Evolutionary conservation across 306 rosid genomes (phyloP).

Genomic region (Cyclanthera cordifolia): DNA sequence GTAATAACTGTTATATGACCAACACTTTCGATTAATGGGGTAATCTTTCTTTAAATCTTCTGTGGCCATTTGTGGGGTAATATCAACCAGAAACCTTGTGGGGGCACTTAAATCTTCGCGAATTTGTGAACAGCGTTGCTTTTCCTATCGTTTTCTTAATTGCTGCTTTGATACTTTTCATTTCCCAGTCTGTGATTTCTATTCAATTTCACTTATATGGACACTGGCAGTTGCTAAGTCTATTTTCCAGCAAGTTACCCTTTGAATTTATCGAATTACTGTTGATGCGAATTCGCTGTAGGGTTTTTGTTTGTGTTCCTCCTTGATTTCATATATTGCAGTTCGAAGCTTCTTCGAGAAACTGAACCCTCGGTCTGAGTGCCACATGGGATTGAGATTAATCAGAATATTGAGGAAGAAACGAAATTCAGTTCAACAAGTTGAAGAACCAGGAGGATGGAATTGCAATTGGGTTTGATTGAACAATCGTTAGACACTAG

Average conservation of each 20-base stretch:
- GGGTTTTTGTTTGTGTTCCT: slow-evolving; percentile 1
- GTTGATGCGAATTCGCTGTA: not conserved
- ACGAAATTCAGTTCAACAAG: too few species aligned
- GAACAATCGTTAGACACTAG: slow-evolving; percentile 35
- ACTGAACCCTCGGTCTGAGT: not conserved
- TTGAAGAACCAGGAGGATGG: slow-evolving; percentile 31
- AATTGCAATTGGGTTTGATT: slow-evolving; percentile 27
- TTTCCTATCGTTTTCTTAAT: not conserved
- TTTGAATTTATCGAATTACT: not conserved
- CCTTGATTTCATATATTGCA: not conserved
- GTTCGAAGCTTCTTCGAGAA: not conserved
- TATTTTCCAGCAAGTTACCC: not conserved
- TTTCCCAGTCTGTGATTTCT: not conserved
- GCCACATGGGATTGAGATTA: slow-evolving; percentile 87
- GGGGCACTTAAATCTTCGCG: not conserved
- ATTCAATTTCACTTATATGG: not conserved
- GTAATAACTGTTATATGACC: not conserved
- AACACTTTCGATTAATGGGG: not conserved
- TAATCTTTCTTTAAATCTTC: not conserved
- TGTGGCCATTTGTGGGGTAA: not conserved
- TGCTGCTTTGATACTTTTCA: not conserved
- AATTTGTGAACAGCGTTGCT: not conserved
- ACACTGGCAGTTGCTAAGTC: not conserved
- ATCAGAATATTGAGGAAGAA: too few species aligned
- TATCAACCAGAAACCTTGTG: not conserved